Percentiles rank a stretch among this genome's conserved stretches.
Evolutionary conservation across 208 protist species (phyloP).

Genomic region (Novymonas esmeraldas): DNA sequence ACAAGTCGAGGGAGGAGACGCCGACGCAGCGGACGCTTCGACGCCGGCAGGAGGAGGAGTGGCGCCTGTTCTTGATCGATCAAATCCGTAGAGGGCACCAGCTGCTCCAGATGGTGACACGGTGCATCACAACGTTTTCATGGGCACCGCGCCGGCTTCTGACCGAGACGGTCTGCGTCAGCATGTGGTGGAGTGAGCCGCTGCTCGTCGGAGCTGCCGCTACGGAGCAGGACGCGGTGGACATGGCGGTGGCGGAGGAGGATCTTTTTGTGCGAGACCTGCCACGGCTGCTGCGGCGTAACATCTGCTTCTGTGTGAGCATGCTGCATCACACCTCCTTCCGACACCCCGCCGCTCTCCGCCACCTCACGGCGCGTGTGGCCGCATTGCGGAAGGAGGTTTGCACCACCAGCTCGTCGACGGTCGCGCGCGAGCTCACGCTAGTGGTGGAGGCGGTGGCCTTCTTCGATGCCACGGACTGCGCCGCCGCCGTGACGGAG

Average conservation of each 20-base stretch:
- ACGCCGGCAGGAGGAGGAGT: slow-evolving; percentile 2
- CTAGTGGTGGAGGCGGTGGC: slow-evolving; percentile 28
- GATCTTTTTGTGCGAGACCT: slow-evolving; percentile 3
- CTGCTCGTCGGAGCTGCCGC: neutral
- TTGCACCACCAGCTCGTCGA: neutral
- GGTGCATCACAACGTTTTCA: slow-evolving; percentile 15
- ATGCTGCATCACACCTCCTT: slow-evolving; percentile 53
- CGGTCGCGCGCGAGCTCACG: slow-evolving; percentile 1
- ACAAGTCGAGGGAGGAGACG: neutral
- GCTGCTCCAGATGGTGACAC: slow-evolving; percentile 27
- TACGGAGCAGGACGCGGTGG: neutral
- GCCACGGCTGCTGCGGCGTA: slow-evolving; percentile 38
- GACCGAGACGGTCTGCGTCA: slow-evolving; percentile 48
- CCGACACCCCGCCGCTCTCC: slow-evolving; percentile 56
- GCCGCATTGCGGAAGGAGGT: slow-evolving; percentile 2
- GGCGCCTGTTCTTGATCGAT: slow-evolving; percentile 1
- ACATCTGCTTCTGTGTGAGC: slow-evolving; percentile 42
- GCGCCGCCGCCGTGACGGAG: slow-evolving; percentile 10
- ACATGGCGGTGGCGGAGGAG: neutral
- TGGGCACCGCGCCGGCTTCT: slow-evolving; percentile 58
- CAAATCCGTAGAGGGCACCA: slow-evolving; percentile 1
- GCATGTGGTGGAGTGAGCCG: slow-evolving; percentile 31
- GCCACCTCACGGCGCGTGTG: slow-evolving; percentile 42
- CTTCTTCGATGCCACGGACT: slow-evolving; percentile 31
- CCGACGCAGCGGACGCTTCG: slow-evolving; percentile 4